Evolutionary conservation across 345 rosid genomes (phyloP).

Genomic region (Rhizophora apiculata): DNA sequence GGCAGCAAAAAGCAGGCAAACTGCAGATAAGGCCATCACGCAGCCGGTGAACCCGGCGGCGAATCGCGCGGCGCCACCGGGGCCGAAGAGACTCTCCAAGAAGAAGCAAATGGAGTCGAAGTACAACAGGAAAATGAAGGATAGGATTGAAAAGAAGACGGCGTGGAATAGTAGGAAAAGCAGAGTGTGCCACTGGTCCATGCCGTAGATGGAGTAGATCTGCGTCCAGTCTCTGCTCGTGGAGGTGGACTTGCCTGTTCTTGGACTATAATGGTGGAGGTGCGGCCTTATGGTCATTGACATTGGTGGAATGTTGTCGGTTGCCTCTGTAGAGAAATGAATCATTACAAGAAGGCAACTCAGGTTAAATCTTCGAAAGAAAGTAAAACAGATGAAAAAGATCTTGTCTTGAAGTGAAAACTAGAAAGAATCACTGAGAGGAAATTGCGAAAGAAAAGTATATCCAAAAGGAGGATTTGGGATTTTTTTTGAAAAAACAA

Average conservation of each 20-base stretch:
- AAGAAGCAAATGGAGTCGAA: constrained; percentile 57
- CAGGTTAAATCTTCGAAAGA: neutral
- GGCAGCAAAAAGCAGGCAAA: constrained; percentile 74
- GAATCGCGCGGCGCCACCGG: constrained; percentile 52
- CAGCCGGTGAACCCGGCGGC: constrained; percentile 76
- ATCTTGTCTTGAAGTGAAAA: neutral
- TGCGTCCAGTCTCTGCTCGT: constrained; percentile 69
- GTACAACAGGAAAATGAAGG: constrained; percentile 62
- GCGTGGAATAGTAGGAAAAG: constrained; percentile 63
- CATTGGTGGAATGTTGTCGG: constrained; percentile 2
- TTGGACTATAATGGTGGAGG: constrained; percentile 13
- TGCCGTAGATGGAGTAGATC: constrained; percentile 91
- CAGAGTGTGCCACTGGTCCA: constrained; percentile 87
- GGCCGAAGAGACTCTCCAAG: constrained; percentile 36
- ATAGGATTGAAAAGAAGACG: constrained; percentile 57
- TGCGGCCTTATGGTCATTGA: constrained; percentile 20
- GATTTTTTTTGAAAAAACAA: neutral
- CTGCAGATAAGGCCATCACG: constrained; percentile 63
- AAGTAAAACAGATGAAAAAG: neutral
- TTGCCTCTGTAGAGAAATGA: neutral
- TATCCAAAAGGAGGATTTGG: neutral
- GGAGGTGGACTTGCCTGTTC: constrained; percentile 20
- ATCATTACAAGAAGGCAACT: neutral
- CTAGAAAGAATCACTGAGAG: neutral
- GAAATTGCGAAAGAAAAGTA: neutral